phyloP scores from a whole-genome alignment of 495 filamentous ascomycete genomes.

The Penicillium alfredii region DNA sequence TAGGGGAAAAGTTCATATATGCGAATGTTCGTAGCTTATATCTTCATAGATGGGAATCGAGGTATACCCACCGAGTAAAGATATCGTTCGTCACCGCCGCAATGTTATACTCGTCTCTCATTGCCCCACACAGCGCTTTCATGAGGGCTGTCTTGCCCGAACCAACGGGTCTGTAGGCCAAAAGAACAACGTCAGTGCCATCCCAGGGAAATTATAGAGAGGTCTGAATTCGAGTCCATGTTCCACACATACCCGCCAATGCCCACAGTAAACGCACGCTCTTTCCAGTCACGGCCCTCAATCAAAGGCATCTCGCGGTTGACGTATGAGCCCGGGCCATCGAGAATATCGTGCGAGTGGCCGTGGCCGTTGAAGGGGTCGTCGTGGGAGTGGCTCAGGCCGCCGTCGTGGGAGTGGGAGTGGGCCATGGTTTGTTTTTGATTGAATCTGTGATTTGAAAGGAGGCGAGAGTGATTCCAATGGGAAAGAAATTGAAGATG shows the following conservation, averaged over 20 bases:
- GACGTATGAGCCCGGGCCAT: slow-evolving; percentile 84
- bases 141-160: slow-evolving; percentile 97
- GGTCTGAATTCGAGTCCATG: no score
- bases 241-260: slow-evolving; percentile 91
- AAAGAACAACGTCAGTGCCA: no score
- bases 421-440: slow-evolving; percentile 28
- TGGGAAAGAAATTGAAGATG: slow-evolving; percentile 1
- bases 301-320: slow-evolving; percentile 91
- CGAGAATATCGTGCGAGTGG: slow-evolving; percentile 92
- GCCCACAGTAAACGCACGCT: slow-evolving; percentile 89
- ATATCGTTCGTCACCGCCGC: slow-evolving; percentile 99
- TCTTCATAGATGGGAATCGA: no score
- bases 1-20: no score
- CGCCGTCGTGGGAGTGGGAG: slow-evolving; percentile 53
- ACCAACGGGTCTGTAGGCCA: slow-evolving; percentile 70
- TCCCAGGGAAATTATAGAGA: no score
- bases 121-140: slow-evolving; percentile 76
- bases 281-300: slow-evolving; percentile 80
- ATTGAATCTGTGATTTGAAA: no score
- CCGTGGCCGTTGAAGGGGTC: slow-evolving; percentile 74
- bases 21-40: no score
- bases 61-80: slow-evolving; percentile 76
- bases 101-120: slow-evolving; percentile 73
- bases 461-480: no score
- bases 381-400: slow-evolving; percentile 54